Percentiles rank a stretch among this genome's conserved stretches.
These are phyloP conservation scores for Linum lewisii DNA, from an alignment of 345 rosid species.

Conservation along the genomic window DNA sequence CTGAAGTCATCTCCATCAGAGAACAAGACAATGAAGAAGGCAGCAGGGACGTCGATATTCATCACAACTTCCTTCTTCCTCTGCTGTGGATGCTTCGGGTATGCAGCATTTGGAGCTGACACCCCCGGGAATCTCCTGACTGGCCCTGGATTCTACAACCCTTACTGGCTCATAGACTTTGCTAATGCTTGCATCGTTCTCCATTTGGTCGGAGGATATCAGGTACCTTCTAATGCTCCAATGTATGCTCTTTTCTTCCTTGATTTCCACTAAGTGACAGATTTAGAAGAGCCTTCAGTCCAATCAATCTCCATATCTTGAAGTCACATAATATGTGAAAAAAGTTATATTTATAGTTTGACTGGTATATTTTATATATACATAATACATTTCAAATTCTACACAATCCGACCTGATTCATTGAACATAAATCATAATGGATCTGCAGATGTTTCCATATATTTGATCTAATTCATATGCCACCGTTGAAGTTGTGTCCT, in stretches of 20 bases:
- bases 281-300: no score
- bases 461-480: no score
- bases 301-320: no score
- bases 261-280: no score
- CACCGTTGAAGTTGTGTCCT: neutral
- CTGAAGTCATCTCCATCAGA: constrained; percentile 31
- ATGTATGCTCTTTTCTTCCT: no score
- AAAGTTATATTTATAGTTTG: no score
- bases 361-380: no score
- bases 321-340: no score
- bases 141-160: constrained; percentile 36
- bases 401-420: no score
- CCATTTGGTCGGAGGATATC: constrained; percentile 47
- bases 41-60: constrained; percentile 15
- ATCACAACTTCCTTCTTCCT: constrained; percentile 31
- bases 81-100: constrained; percentile 33
- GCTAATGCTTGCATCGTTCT: constrained; percentile 38
- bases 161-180: constrained; percentile 38
- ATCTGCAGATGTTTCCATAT: no score
- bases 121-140: constrained; percentile 29
- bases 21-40: constrained; percentile 34
- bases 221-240: constrained; percentile 24
- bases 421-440: no score
- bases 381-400: no score
- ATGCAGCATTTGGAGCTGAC: constrained; percentile 30